Percentiles rank a stretch among this genome's conserved stretches.
Conservation (phyloP, 164 flowering plant species). For the Malania oleifera region DNA sequence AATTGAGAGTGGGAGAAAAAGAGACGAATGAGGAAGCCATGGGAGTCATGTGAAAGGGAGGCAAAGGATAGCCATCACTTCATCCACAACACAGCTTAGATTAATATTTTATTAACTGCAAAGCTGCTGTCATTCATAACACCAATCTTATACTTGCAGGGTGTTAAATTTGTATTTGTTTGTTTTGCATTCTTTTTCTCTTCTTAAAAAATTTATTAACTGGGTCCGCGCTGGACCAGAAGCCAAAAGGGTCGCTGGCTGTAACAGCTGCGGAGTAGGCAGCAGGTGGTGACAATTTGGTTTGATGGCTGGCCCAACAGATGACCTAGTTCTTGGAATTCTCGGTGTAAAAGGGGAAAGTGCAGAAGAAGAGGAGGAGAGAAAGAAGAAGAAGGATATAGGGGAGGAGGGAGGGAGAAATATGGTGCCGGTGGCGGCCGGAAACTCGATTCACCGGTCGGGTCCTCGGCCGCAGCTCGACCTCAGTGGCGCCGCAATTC, state of each 20-base stretch:
- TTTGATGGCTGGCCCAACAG: slow-evolving; percentile 31
- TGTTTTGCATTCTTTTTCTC: too few species aligned
- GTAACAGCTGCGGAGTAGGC: slow-evolving; percentile 15
- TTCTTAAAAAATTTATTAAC: too few species aligned
- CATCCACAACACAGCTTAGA: too few species aligned
- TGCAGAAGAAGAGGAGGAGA: slow-evolving; percentile 14
- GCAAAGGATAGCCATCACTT: too few species aligned
- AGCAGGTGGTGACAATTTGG: slow-evolving; percentile 12
- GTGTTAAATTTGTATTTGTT: too few species aligned
- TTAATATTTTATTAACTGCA: too few species aligned
- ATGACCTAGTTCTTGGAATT: slow-evolving; percentile 24
- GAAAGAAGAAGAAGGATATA: slow-evolving; percentile 17
- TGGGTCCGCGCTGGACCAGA: slow-evolving; percentile 7
- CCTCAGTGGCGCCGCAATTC: slow-evolving; percentile 84
- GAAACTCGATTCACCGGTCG: slow-evolving; percentile 60
- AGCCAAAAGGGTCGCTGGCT: slow-evolving; percentile 14
- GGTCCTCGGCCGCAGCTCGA: slow-evolving; percentile 87
- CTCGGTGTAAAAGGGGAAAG: slow-evolving; percentile 10
- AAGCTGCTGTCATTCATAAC: too few species aligned
- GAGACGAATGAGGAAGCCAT: too few species aligned
- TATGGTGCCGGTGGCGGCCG: slow-evolving; percentile 44
- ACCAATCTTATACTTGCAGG: too few species aligned
- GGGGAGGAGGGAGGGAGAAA: slow-evolving; percentile 29
- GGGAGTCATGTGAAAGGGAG: too few species aligned
- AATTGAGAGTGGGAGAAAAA: too few species aligned